Evolutionary conservation across 768 basidiomycete species (phyloP).

Genomic region (Podaxis sp.): DNA sequence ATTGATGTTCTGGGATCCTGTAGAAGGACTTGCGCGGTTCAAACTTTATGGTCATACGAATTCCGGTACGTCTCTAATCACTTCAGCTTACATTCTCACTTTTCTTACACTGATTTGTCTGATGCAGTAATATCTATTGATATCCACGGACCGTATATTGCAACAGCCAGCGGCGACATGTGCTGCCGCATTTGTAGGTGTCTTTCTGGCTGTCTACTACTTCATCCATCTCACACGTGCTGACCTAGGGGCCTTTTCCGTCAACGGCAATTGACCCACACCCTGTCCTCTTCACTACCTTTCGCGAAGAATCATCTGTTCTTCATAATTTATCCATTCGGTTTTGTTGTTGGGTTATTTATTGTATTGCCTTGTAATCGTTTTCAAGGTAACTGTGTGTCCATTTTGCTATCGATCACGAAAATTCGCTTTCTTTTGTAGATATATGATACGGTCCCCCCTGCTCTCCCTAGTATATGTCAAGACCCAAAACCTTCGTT

Average conservation of each 20-base stretch:
- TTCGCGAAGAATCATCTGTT: not conserved
- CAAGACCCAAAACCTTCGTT: not conserved
- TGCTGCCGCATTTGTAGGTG: slow-evolving; percentile 50
- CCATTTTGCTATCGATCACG: not conserved
- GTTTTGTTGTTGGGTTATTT: not conserved
- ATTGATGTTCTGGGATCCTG: slow-evolving; percentile 91
- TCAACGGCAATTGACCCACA: not conserved
- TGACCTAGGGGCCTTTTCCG: not conserved
- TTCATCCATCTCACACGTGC: not conserved
- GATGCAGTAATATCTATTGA: slow-evolving; percentile 47
- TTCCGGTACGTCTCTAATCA: slow-evolving; percentile 33
- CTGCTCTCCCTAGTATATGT: not conserved
- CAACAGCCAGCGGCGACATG: slow-evolving; percentile 53
- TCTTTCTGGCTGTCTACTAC: not conserved
- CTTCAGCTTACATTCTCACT: not conserved
- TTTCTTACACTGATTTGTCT: not conserved
- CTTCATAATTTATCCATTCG: not conserved
- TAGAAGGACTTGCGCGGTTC: slow-evolving; percentile 73
- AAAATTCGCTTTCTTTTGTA: not conserved
- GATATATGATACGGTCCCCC: not conserved
- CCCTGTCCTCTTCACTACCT: not conserved
- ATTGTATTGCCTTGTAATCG: not conserved
- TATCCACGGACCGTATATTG: slow-evolving; percentile 42
- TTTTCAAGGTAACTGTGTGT: not conserved
- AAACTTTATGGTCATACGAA: slow-evolving; percentile 81